phyloP scores from a whole-genome alignment of 2,329 filamentous ascomycete genomes.

The Verticillium klebahnii region DNA sequence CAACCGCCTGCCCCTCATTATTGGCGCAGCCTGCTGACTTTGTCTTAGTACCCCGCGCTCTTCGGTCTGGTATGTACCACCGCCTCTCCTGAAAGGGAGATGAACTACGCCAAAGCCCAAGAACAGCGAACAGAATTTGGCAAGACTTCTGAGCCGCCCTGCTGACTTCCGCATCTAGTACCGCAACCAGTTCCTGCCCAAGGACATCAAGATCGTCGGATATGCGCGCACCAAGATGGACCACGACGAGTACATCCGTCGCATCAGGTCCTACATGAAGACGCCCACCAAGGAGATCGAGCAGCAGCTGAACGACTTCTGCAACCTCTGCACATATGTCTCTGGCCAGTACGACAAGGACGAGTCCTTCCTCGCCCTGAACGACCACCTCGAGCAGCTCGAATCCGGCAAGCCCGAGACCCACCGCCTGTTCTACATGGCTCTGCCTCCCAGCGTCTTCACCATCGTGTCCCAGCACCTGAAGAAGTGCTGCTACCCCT shows the following conservation, averaged over 20 bases:
- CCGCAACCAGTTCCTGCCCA: constrained; percentile 97
- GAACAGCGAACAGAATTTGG: background rate
- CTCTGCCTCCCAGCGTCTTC: constrained; percentile 94
- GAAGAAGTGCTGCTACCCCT: constrained; percentile 95
- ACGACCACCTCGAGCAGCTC: constrained; percentile 78
- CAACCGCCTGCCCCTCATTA: constrained; percentile 4
- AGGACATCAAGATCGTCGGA: constrained; percentile 94
- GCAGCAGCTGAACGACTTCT: constrained; percentile 90
- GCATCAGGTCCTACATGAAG: constrained; percentile 98
- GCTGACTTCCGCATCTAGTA: constrained; percentile 52
- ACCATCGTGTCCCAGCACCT: constrained; percentile 95
- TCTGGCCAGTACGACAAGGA: constrained; percentile 98
- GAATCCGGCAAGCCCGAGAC: constrained; percentile 79
- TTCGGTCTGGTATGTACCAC: constrained; percentile 82
- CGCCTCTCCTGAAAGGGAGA: background rate
- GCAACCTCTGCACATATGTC: constrained; percentile 82
- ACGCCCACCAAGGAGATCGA: constrained; percentile 96
- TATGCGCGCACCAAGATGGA: constrained; percentile 99
- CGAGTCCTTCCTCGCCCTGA: constrained; percentile 82
- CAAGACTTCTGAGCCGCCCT: background rate
- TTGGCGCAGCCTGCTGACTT: constrained; percentile 20
- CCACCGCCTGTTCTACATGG: constrained; percentile 98
- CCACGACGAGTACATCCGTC: constrained; percentile 87
- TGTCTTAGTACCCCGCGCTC: constrained; percentile 79
- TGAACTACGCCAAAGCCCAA: background rate